A percentile compares a stretch with the other conserved stretches of the same genome.
Evolutionary conservation across 106 monocot genomes (phyloP).

Genomic region (Ottelia alismoides): DNA sequence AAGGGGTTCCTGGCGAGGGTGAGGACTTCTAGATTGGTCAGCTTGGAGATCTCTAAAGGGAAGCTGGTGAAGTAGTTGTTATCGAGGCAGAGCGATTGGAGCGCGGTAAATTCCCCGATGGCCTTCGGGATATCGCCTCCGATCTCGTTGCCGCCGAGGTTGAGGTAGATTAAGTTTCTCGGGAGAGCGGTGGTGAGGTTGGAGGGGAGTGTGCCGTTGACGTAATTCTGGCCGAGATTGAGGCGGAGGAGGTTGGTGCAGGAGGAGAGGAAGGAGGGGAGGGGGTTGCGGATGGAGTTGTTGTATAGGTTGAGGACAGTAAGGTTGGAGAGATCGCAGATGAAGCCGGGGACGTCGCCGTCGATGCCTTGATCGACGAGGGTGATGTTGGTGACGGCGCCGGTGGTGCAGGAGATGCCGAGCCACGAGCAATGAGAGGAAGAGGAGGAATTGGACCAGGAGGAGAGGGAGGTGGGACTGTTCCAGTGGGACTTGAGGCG

Average conservation of each 20-base stretch:
- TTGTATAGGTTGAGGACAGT: conserved; percentile 26
- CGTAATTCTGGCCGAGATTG: conserved; percentile 37
- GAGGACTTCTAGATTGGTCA: conserved; percentile 21
- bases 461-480: not conserved
- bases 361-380: conserved; percentile 2
- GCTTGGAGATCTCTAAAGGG: conserved; percentile 28
- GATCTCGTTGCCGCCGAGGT: conserved; percentile 39
- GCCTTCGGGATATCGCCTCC: conserved; percentile 41
- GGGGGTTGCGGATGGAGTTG: conserved; percentile 32
- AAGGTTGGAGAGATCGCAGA: conserved; percentile 44
- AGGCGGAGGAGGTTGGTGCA: conserved; percentile 39
- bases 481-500: conserved; percentile 1
- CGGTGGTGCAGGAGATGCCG: conserved; percentile 4
- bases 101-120: conserved; percentile 12
- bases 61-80: conserved; percentile 41
- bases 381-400: not conserved
- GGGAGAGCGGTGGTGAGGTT: not conserved
- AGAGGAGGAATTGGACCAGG: not conserved
- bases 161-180: not conserved
- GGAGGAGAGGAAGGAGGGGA: conserved; percentile 30
- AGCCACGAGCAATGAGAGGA: not conserved
- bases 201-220: conserved; percentile 40
- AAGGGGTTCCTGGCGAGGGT: conserved; percentile 38
- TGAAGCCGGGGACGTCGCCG: conserved; percentile 20
- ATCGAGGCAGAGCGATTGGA: conserved; percentile 25